Percentiles rank a stretch among this genome's conserved stretches.
Evolutionary conservation across 2,329 filamentous ascomycete genomes (phyloP).

Genomic region (Sphaceloma murrayae): DNA sequence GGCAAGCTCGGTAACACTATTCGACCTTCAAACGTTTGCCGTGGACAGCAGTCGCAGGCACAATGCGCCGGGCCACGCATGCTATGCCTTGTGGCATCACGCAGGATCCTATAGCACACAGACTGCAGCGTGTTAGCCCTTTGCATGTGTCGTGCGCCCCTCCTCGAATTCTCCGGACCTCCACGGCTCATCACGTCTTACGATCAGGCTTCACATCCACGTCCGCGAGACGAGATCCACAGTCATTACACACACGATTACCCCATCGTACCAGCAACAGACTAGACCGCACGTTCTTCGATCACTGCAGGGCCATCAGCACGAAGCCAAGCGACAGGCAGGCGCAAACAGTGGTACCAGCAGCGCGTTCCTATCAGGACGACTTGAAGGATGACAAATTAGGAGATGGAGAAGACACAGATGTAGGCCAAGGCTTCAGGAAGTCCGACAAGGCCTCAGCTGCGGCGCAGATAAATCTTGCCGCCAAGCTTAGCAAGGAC

Average conservation of each 20-base stretch:
- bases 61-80: conserved; percentile 6
- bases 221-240: neutral
- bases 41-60: neutral
- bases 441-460: conserved; percentile 75
- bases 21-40: neutral
- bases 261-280: neutral
- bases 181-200: too few relatives aligned
- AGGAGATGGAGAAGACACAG: conserved; percentile 34
- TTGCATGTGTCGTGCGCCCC: neutral
- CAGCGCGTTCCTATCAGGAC: conserved; percentile 19
- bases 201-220: conserved; percentile 4
- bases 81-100: neutral
- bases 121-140: neutral
- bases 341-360: conserved; percentile 17
- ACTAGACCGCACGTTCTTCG: neutral
- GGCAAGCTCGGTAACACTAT: neutral
- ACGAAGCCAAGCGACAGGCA: conserved; percentile 14
- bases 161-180: too few relatives aligned
- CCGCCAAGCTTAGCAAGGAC: conserved; percentile 78
- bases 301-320: neutral
- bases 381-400: conserved; percentile 21
- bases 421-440: conserved; percentile 54
- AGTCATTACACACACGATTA: neutral
- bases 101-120: neutral
- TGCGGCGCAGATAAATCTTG: conserved; percentile 81